Evolutionary conservation across 2,329 filamentous ascomycete genomes (phyloP).

Genomic region (Saccharata proteae): DNA sequence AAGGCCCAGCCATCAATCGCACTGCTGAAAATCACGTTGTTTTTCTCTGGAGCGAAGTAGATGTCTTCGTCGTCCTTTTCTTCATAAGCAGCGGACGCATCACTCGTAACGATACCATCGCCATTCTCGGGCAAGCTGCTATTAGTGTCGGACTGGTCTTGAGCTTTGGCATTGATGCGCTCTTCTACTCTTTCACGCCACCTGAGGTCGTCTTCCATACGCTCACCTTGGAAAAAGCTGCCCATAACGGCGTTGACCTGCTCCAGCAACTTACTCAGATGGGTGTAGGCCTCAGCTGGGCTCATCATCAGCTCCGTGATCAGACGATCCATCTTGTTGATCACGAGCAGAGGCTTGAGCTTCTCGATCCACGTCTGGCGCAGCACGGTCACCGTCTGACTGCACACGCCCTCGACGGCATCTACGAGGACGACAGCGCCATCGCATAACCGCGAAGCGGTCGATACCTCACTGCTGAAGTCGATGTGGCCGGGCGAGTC

Average conservation of each 20-base stretch:
- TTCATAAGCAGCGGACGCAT: constrained; percentile 53
- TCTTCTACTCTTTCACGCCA: constrained; percentile 93
- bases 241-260: constrained; percentile 96
- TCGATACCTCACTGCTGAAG: constrained; percentile 96
- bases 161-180: constrained; percentile 59
- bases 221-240: constrained; percentile 93
- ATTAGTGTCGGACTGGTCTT: constrained; percentile 34
- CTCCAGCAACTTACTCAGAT: constrained; percentile 79
- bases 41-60: constrained; percentile 95
- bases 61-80: constrained; percentile 93
- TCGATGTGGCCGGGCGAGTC: constrained; percentile 98
- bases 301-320: constrained; percentile 93
- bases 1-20: constrained; percentile 99
- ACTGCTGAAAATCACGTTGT: constrained; percentile 98
- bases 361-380: constrained; percentile 94
- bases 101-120: constrained; percentile 37
- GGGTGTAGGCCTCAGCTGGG: constrained; percentile 75
- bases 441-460: constrained; percentile 85
- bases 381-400: constrained; percentile 93
- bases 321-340: constrained; percentile 96
- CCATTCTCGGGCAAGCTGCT: constrained; percentile 44
- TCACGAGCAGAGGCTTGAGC: constrained; percentile 83
- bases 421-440: constrained; percentile 91
- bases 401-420: constrained; percentile 95
- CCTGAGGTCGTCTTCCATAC: constrained; percentile 95